Base-by-base conservation (phyloP, 495 filamentous ascomycete genomes). In the Neurospora sp. region DNA sequence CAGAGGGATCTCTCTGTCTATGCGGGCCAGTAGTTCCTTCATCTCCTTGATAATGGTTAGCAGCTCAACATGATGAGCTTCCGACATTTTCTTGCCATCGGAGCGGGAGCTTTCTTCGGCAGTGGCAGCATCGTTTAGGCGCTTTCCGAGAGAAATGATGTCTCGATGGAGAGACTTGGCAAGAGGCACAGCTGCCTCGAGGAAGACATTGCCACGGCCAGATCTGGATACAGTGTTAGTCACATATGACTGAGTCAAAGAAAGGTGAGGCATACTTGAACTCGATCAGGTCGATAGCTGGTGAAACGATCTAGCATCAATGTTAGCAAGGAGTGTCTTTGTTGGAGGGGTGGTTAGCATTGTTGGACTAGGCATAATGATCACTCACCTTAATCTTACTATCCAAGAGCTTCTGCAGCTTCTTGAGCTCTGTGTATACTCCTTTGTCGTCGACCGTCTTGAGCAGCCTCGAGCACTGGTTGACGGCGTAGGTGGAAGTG, bases 261-360 rank as follows among this genome's bases (percentile, higher is more conserved):
- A 73, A 39, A 71, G 27, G 37, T 14, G 44, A 20, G 4, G 59
- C 69, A 40, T 82, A 94, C 91, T 96, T 96, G 74, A 98, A 85
- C 79, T 97, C 94, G 71, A 98, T 96, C 86, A 97, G 88, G 77
- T 98, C 93, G 77, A 98, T 96, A 2, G 94, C 91, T 5, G 94
- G 94, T 31, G 93, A 93, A 48, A 98, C 90, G 71, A 98, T 94
- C 91, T 94, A 72, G 4, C 16, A 68, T 20, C 12, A 5, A 35
- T 22, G 4, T 8, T n/a, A 65, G 45, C 41, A 2, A 70, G 44
- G 6, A 42, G 42, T 40, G 16, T 65, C 20, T 71, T 39, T 42
- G 38, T 45, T 71, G 44, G 22, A 37, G 5, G 7, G 14, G 35
- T 16, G n/a, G n/a, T 61, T 68, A 41, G 69, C 35, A 27, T 71